Percentiles rank a stretch among this genome's conserved stretches.
phyloP scores from a whole-genome alignment of 2,329 filamentous ascomycete species.

The Didymosphaeria variabile region DNA sequence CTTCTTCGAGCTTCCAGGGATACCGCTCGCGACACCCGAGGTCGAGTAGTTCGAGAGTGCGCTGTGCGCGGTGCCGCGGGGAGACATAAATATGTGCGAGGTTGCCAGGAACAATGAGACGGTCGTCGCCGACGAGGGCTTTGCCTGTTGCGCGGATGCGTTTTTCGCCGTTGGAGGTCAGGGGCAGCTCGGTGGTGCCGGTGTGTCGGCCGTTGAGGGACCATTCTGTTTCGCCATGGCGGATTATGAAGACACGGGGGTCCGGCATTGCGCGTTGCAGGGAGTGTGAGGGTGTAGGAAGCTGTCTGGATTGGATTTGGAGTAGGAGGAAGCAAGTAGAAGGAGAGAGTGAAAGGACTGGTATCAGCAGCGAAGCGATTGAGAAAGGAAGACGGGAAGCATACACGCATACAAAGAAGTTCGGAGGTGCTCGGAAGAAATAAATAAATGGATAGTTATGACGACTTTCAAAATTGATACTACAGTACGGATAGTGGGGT shows the following conservation, averaged over 20 bases:
- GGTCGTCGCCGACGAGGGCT: constrained; percentile 83
- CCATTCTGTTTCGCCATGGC: constrained; percentile 97
- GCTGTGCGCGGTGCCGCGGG: constrained; percentile 82
- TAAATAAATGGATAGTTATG: constrained; percentile 1
- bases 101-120: constrained; percentile 83
- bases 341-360: not conserved
- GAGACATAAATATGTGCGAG: constrained; percentile 90
- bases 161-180: constrained; percentile 76
- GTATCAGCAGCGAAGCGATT: not conserved
- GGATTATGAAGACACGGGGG: constrained; percentile 64
- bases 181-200: constrained; percentile 82
- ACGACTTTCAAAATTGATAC: constrained; percentile 1
- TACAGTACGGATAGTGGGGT: constrained; percentile 29
- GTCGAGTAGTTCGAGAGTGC: constrained; percentile 87
- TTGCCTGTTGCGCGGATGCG: constrained; percentile 72
- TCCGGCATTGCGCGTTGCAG: constrained; percentile 48
- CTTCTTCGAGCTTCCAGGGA: constrained; percentile 17
- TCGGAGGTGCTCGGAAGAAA: constrained; percentile 1
- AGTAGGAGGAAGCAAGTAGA: not conserved
- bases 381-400: not conserved
- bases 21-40: constrained; percentile 73
- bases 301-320: not conserved
- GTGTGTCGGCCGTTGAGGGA: constrained; percentile 83
- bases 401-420: not conserved
- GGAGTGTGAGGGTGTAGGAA: not conserved